Evolutionary conservation across 2,329 filamentous ascomycete genomes (phyloP).

Genomic region (Fusarium annulatum): DNA sequence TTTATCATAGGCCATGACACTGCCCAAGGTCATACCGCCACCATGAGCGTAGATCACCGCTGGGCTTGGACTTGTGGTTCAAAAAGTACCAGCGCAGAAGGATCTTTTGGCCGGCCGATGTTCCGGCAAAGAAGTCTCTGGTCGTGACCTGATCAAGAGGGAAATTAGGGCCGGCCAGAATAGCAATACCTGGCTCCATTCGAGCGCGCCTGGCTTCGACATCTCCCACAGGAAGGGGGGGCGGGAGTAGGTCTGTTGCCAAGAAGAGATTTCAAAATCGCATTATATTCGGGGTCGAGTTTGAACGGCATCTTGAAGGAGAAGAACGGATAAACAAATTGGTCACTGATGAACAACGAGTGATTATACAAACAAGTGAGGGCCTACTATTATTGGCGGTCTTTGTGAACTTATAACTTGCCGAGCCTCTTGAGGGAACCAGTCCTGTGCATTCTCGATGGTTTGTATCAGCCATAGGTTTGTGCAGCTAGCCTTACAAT

Average conservation of each 20-base stretch:
- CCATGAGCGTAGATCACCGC: background rate
- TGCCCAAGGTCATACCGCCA: background rate
- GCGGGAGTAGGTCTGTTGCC: background rate
- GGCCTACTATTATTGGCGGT: background rate
- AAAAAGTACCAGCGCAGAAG: background rate
- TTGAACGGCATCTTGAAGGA: background rate
- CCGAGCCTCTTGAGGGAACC: background rate
- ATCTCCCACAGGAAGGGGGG: background rate
- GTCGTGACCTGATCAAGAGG: background rate
- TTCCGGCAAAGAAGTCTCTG: background rate
- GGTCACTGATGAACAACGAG: background rate
- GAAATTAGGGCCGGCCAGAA: background rate
- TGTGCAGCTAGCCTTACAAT: background rate
- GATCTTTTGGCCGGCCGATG: background rate
- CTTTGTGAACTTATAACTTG: background rate
- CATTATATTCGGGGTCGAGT: background rate
- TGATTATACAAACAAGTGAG: accelerated
- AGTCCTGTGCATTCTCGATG: background rate
- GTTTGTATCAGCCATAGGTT: background rate
- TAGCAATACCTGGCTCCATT: background rate
- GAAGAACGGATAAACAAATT: no score
- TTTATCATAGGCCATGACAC: background rate
- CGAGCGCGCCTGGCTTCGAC: background rate
- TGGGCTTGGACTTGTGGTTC: background rate
- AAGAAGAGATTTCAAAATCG: background rate